Evolutionary conservation across 1,139 yeast genomes (phyloP), one percentile per base, ranked within the genome.

Genomic region (Yamadazyma taylorii): DNA sequence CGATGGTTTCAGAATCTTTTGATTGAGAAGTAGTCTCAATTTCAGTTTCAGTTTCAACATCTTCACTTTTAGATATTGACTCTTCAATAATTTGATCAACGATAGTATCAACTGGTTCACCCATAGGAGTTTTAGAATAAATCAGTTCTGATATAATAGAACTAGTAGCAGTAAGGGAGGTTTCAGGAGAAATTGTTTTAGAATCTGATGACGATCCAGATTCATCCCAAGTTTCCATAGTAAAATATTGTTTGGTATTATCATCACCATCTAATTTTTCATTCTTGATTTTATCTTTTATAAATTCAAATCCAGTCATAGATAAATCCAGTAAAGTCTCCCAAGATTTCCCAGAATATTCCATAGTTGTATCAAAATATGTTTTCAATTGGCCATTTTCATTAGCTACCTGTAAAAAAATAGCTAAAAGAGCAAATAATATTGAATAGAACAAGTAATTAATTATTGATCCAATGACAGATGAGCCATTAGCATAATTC

Each of bases 391-490:
- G 62, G 4, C 74, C 76, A 33, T 51, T 53, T 40, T 68, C 70
- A 39, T 65, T 60, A 2, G 61, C 58, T 32, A 52, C 51, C 47
- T 69, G 75, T 29, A 82, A 57, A 3, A 73, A 51, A 4, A 80
- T 39, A 13, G 77, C 70, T 16, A 81, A 64, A 3, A 74, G 46
- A 0, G 75, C 58, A 5, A 79, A 60, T 42, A 78, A 61, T 29
- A 79, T 48, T 3, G 80, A 53, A 11, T 73, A 65, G 39, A 72
- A 56, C 30, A 74, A 48, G 36, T 69, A 58, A 36, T 58, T 60
- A 52, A 73, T 54, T 29, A 74, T 46, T 10, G 69, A 54, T 14
- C 75, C 73, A 35, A 70, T 54, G 21, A 58, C 38, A 1, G 84
- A 75, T 34, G 67, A 66, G 2, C 78, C 69, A 10, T 58, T 57